phyloP scores from a whole-genome alignment of 805 yeast genomes.

The Isabelozyma rhagii region DNA sequence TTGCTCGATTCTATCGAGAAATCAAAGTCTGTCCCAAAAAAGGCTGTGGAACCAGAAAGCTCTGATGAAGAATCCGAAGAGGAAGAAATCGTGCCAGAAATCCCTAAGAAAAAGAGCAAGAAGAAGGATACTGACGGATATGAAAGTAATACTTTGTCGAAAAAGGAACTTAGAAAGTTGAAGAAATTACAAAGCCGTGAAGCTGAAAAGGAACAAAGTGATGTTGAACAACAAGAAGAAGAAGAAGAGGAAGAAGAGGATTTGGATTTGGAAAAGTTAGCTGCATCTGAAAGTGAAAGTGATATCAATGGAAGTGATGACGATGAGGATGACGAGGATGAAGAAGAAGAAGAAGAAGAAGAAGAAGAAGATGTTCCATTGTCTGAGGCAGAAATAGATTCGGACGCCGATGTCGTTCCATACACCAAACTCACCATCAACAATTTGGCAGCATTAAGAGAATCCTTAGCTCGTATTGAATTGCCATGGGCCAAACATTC shows the following conservation, averaged over 20 bases:
- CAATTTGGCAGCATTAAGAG: slow-evolving; percentile 78
- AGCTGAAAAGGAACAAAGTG: slow-evolving; percentile 20
- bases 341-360: slow-evolving; percentile 50
- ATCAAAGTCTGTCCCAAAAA: slow-evolving; percentile 20
- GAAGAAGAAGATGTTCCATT: slow-evolving; percentile 83
- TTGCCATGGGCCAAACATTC: slow-evolving; percentile 63
- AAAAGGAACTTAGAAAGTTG: slow-evolving; percentile 60
- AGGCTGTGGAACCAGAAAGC: slow-evolving; percentile 8
- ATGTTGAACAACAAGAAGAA: slow-evolving; percentile 31
- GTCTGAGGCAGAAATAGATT: slow-evolving; percentile 88
- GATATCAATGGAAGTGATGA: slow-evolving; percentile 28
- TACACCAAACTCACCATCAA: slow-evolving; percentile 85
- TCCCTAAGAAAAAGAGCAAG: slow-evolving; percentile 1
- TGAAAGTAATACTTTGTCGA: slow-evolving; percentile 52
- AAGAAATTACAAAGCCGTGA: slow-evolving; percentile 43
- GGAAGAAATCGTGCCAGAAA: slow-evolving; percentile 6
- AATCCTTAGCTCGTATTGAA: slow-evolving; percentile 62
- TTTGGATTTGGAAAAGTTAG: slow-evolving; percentile 52
- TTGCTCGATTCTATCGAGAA: slow-evolving; percentile 19
- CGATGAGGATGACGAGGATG: slow-evolving; percentile 30
- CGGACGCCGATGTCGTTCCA: slow-evolving; percentile 93
- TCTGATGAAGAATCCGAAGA: slow-evolving; percentile 6
- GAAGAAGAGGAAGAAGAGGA: slow-evolving; percentile 26
- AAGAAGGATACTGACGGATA: slow-evolving; percentile 29
- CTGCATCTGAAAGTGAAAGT: slow-evolving; percentile 53